These are phyloP conservation scores for Scheffersomyces titani DNA, from an alignment of 1,139 yeast species.

Conservation along the genomic window DNA sequence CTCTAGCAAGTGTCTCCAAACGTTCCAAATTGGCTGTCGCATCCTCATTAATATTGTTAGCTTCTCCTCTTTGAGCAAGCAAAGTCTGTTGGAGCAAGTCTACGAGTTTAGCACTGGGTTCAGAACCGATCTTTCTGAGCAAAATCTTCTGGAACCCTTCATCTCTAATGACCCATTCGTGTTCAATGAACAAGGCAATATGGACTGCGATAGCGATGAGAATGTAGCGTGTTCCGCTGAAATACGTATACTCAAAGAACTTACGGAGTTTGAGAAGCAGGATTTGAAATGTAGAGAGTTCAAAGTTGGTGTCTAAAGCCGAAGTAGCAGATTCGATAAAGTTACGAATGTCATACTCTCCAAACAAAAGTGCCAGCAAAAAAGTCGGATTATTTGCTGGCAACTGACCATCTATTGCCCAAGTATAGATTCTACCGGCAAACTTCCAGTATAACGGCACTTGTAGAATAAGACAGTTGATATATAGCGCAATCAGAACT, in stretches of 20 bases:
- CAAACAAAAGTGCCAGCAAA: constrained; percentile 48
- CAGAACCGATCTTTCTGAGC: constrained; percentile 57
- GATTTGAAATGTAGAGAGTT: neutral
- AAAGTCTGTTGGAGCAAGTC: constrained; percentile 33
- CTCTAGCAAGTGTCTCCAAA: constrained; percentile 31
- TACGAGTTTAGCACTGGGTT: constrained; percentile 44
- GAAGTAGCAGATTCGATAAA: constrained; percentile 4
- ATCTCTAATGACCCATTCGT: constrained; percentile 74
- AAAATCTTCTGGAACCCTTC: constrained; percentile 63
- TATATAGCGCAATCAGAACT: constrained; percentile 33
- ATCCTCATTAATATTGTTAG: constrained; percentile 18
- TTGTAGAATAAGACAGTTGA: constrained; percentile 47
- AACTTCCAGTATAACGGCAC: constrained; percentile 61
- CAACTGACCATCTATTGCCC: constrained; percentile 53
- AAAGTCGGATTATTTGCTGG: constrained; percentile 40
- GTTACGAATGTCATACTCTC: constrained; percentile 30
- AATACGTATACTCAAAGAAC: constrained; percentile 35
- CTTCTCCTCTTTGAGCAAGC: constrained; percentile 26
- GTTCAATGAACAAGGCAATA: constrained; percentile 55
- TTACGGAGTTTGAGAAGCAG: constrained; percentile 13
- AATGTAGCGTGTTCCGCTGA: constrained; percentile 43
- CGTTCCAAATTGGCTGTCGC: constrained; percentile 25
- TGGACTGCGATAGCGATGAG: constrained; percentile 41
- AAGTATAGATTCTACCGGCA: constrained; percentile 51
- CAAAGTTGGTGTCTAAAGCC: neutral